These are phyloP conservation scores for Coemansia sp. DNA, from an alignment of 192 early-diverging fungal species.

Conservation along the genomic window DNA sequence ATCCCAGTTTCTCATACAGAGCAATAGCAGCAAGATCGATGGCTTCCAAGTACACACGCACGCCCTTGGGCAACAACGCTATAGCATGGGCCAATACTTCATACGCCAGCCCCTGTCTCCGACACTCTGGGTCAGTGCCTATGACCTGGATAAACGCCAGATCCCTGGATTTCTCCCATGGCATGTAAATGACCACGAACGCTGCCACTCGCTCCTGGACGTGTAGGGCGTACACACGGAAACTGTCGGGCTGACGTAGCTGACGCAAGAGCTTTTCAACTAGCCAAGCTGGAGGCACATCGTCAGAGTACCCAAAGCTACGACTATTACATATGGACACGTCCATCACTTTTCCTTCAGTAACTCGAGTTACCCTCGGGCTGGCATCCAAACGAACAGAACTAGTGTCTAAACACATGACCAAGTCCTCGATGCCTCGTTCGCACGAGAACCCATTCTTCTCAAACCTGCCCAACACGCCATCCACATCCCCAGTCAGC, in stretches of 20 bases:
- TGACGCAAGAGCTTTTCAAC: conserved; percentile 20
- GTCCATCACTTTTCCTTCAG: background rate
- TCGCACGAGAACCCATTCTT: conserved; percentile 9
- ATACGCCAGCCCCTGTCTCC: conserved; percentile 15
- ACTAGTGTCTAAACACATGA: conserved; percentile 8
- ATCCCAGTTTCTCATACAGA: conserved; percentile 19
- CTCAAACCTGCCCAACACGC: conserved; percentile 12
- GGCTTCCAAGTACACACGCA: conserved; percentile 22
- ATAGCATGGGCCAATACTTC: conserved; percentile 10
- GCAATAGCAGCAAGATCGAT: conserved; percentile 10
- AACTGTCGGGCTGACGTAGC: conserved; percentile 1
- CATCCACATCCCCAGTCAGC: background rate
- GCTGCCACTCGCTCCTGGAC: background rate
- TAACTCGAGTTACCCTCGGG: background rate
- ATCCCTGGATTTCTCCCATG: conserved; percentile 12
- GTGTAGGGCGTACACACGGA: background rate
- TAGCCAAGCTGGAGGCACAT: conserved; percentile 15
- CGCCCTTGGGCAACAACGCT: background rate
- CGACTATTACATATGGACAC: conserved; percentile 17
- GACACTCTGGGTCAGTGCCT: conserved; percentile 7
- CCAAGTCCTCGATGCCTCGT: conserved; percentile 9
- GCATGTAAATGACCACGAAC: conserved; percentile 18
- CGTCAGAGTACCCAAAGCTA: conserved; percentile 16
- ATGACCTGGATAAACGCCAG: conserved; percentile 19
- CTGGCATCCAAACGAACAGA: background rate